A percentile compares a stretch with the other conserved stretches of the same genome.
Evolutionary conservation across 129 eudicot species (phyloP).

Genomic region (Pulicaria dysenterica): DNA sequence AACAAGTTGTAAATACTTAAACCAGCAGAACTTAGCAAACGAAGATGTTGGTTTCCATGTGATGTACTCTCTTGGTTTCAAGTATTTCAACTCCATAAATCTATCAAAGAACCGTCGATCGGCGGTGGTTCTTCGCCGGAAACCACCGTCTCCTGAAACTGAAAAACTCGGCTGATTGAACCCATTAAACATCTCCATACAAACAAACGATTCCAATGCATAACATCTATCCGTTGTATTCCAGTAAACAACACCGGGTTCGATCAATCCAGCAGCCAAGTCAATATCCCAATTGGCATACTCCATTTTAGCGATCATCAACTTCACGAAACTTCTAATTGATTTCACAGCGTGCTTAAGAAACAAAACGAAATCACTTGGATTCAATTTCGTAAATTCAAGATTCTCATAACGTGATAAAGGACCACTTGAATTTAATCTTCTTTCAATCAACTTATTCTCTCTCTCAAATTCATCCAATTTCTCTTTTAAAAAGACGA

Average conservation of each 20-base stretch:
- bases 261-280: slow-evolving; percentile 59
- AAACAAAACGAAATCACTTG: slow-evolving; percentile 56
- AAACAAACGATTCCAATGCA: slow-evolving; percentile 81
- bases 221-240: slow-evolving; percentile 50
- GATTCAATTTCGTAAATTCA: slow-evolving; percentile 51
- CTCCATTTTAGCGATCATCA: slow-evolving; percentile 69
- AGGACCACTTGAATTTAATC: slow-evolving; percentile 71
- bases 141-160: slow-evolving; percentile 28
- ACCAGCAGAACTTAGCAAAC: slow-evolving; percentile 64
- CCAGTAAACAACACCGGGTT: slow-evolving; percentile 61
- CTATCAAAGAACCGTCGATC: slow-evolving; percentile 53
- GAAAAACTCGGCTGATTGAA: slow-evolving; percentile 59
- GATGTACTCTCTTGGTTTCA: slow-evolving; percentile 60
- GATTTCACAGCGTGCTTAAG: slow-evolving; percentile 61
- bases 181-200: slow-evolving; percentile 64
- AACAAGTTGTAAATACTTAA: slow-evolving; percentile 65
- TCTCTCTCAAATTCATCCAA: slow-evolving; percentile 56
- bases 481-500: slow-evolving; percentile 60
- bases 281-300: slow-evolving; percentile 82
- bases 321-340: slow-evolving; percentile 51
- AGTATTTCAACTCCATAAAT: slow-evolving; percentile 58
- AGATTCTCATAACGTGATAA: slow-evolving; percentile 45
- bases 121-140: not conserved
- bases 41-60: slow-evolving; percentile 69
- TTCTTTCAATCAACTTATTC: slow-evolving; percentile 62